These are phyloP conservation scores for Xylaria nigripes DNA, from an alignment of 495 filamentous ascomycete species.

Conservation along the genomic window DNA sequence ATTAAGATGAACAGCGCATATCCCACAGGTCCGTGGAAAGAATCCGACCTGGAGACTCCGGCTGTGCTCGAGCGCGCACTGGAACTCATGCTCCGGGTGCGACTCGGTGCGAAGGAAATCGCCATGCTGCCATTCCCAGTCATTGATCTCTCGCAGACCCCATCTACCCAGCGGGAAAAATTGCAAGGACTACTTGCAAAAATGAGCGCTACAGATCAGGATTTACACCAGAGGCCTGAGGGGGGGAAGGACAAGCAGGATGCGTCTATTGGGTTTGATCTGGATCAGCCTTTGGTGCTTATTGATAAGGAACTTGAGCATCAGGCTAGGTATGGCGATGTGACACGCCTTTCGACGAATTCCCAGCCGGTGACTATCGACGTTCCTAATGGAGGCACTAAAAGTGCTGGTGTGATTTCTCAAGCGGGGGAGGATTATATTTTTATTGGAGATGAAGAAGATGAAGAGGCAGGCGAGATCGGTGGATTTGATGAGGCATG, in stretches of 20 bases:
- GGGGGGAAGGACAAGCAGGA: not conserved
- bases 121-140: conserved; percentile 19
- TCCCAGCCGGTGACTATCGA: no score
- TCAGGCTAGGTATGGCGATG: not conserved
- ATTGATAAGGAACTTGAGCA: not conserved
- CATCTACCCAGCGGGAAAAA: not conserved
- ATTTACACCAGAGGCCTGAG: not conserved
- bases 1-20: not conserved
- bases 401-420: no score
- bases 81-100: conserved; percentile 21
- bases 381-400: no score
- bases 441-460: no score
- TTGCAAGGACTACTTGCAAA: conserved; percentile 6
- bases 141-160: conserved; percentile 13
- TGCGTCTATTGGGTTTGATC: not conserved
- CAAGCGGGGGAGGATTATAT: no score
- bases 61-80: conserved; percentile 20
- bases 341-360: not conserved
- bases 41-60: conserved; percentile 11
- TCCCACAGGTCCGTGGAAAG: conserved; percentile 1
- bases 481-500: no score
- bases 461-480: no score
- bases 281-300: not conserved
- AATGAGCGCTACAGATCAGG: not conserved
- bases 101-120: conserved; percentile 13